Conservation (phyloP, 2,329 filamentous ascomycete genomes). For the Aspergillus alliaceus region DNA sequence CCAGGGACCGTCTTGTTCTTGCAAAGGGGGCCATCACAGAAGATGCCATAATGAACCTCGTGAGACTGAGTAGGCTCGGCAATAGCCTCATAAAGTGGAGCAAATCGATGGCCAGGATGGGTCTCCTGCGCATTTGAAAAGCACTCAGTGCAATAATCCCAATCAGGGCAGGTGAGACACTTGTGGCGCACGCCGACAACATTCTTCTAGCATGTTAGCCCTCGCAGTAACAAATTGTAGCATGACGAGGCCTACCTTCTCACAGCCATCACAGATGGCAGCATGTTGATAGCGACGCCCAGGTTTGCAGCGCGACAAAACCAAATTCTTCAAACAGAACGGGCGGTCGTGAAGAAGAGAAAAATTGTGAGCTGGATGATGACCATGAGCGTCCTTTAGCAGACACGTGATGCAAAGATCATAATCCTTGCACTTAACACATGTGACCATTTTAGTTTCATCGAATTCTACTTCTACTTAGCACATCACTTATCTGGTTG, state of each 20-base stretch:
- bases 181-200: conserved; percentile 92
- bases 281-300: conserved; percentile 81
- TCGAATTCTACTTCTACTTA: conserved; percentile 58
- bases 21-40: conserved; percentile 93
- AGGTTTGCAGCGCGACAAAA: conserved; percentile 69
- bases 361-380: conserved; percentile 86
- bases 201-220: conserved; percentile 49
- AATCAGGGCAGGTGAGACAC: conserved; percentile 94
- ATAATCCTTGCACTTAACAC: conserved; percentile 80
- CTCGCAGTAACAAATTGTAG: neutral
- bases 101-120: conserved; percentile 86
- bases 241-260: conserved; percentile 56
- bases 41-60: conserved; percentile 76
- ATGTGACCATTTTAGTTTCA: conserved; percentile 82
- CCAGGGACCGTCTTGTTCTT: conserved; percentile 47
- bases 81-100: conserved; percentile 75
- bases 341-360: conserved; percentile 52
- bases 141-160: conserved; percentile 88
- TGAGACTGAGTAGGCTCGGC: conserved; percentile 46
- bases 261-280: conserved; percentile 92
- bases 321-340: conserved; percentile 59
- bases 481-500: neutral
- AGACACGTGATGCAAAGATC: conserved; percentile 89
- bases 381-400: conserved; percentile 73
- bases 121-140: conserved; percentile 63